These are phyloP conservation scores for Suhomyces atakaporum DNA, from an alignment of 1,139 yeast species.

Conservation along the genomic window DNA sequence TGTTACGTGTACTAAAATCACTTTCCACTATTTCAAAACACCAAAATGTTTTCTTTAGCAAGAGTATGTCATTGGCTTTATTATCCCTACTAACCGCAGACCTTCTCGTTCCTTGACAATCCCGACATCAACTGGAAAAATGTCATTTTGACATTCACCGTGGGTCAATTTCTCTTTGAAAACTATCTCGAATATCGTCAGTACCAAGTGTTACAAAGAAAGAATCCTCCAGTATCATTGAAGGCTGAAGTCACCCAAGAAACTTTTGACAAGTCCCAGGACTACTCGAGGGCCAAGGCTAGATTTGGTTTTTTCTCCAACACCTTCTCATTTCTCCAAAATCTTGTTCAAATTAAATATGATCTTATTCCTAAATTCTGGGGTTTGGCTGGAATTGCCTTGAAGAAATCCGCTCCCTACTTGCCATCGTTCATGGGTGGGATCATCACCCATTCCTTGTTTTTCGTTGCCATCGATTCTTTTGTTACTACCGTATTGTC, in stretches of 20 bases:
- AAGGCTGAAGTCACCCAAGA: conserved; percentile 66
- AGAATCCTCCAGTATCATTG: conserved; percentile 63
- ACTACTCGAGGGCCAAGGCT: conserved; percentile 81
- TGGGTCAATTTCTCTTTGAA: conserved; percentile 75
- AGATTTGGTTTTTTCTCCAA: conserved; percentile 64
- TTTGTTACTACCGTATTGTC: conserved; percentile 52
- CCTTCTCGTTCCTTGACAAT: conserved; percentile 47
- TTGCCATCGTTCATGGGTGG: conserved; percentile 53
- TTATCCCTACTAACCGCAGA: conserved; percentile 20
- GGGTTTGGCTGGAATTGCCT: conserved; percentile 49
- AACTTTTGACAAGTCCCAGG: conserved; percentile 76
- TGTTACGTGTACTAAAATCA: background rate
- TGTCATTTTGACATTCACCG: conserved; percentile 70
- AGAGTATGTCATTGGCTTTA: conserved; percentile 19
- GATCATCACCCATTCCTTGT: conserved; percentile 65
- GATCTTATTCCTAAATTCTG: conserved; percentile 74
- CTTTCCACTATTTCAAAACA: too few relatives aligned
- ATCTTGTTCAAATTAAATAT: conserved; percentile 56
- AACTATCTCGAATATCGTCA: conserved; percentile 76
- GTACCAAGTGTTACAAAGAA: conserved; percentile 59
- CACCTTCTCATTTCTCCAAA: conserved; percentile 54
- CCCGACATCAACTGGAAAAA: conserved; percentile 77
- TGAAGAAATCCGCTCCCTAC: conserved; percentile 32
- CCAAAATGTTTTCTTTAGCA: conserved; percentile 22
- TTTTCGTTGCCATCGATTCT: conserved; percentile 51